phyloP scores from a whole-genome alignment of 148 eudicot genomes.

The Gaultheria prostrata region DNA sequence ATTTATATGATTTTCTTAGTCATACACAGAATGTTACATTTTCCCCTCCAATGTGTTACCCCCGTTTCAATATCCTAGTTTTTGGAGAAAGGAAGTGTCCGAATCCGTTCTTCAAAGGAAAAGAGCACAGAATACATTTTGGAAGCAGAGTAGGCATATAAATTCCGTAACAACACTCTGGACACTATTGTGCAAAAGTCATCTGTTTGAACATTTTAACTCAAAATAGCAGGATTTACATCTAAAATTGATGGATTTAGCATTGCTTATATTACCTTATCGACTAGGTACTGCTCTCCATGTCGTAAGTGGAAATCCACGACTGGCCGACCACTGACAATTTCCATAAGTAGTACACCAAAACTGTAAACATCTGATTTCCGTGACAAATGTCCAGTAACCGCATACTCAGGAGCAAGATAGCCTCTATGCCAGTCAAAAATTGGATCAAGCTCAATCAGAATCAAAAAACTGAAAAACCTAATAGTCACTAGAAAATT shows the following conservation, averaged over 20 bases:
- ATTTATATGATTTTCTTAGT: background rate
- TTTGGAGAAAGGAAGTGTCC: background rate
- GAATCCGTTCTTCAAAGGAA: background rate
- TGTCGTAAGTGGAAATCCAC: constrained; percentile 40
- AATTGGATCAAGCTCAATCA: constrained; percentile 9
- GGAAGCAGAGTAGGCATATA: background rate
- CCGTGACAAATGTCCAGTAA: constrained; percentile 54
- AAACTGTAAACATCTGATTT: constrained; percentile 72
- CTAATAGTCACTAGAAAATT: no score
- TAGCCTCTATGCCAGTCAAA: constrained; percentile 38
- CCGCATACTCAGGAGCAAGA: constrained; percentile 67
- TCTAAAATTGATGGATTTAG: background rate
- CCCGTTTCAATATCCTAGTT: background rate
- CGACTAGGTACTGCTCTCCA: constrained; percentile 60
- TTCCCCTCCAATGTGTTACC: background rate
- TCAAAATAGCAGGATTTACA: background rate
- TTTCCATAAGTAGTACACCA: constrained; percentile 55
- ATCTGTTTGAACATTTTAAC: background rate
- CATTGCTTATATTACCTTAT: constrained; percentile 42
- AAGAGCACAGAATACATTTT: background rate
- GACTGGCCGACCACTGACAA: constrained; percentile 44
- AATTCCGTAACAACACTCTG: background rate
- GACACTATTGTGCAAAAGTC: background rate
- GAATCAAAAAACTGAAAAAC: background rate
- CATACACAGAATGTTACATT: background rate